phyloP scores from a whole-genome alignment of 2,329 filamentous ascomycete species.

The Diaporthe citrichinensis region DNA sequence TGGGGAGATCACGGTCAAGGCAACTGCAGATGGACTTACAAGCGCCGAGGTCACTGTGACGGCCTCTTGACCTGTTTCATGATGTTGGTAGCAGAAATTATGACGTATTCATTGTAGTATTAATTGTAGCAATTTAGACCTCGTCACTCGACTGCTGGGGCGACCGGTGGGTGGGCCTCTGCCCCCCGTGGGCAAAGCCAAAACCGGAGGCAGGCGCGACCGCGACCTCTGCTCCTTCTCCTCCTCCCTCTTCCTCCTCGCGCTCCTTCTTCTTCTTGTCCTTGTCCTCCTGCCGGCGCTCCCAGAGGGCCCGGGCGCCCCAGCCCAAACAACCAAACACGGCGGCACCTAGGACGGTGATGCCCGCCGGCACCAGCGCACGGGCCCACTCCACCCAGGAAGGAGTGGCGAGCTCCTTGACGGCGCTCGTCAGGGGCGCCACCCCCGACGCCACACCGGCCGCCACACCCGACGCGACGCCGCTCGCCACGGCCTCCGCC shows the following conservation, averaged over 20 bases:
- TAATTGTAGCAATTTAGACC: no score
- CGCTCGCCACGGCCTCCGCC: not conserved
- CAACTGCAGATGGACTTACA: not conserved
- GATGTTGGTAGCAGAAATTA: no score
- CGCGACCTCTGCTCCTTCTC: not conserved
- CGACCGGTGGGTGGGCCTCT: no score
- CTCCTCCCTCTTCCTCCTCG: no score
- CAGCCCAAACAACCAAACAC: not conserved
- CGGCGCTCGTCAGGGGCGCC: not conserved
- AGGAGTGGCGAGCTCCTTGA: not conserved
- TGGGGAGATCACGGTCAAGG: conserved; percentile 21
- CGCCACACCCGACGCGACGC: not conserved
- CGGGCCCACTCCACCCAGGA: not conserved
- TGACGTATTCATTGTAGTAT: no score
- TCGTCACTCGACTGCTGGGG: no score
- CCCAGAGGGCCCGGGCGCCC: not conserved
- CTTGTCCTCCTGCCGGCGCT: not conserved
- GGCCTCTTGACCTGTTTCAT: not conserved
- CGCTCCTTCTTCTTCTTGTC: not conserved
- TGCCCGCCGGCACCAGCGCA: not conserved
- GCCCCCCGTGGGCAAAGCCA: no score
- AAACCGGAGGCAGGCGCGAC: no score
- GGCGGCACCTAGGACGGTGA: not conserved
- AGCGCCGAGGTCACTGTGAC: not conserved
- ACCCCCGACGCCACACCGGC: not conserved